Percentiles rank a stretch among this genome's conserved stretches.
Conservation (phyloP, 352 stramenopile genomes). For the Hyaloperonospora arabidopsidis region DNA sequence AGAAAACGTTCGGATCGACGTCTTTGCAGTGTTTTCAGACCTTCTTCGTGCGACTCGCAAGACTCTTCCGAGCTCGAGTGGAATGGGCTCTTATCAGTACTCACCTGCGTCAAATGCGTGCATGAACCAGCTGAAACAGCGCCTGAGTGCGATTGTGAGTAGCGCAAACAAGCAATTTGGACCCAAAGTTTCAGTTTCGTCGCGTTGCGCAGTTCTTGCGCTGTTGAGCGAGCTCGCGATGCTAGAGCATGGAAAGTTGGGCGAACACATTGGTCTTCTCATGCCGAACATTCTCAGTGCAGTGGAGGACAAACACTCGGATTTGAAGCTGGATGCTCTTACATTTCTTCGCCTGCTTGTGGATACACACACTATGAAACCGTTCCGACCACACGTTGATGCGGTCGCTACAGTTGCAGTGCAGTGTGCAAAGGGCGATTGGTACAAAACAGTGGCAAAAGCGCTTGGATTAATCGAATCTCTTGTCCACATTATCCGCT, state of each 20-base stretch:
- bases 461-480: slow-evolving; percentile 89
- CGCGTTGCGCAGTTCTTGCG: slow-evolving; percentile 72
- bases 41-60: slow-evolving; percentile 81
- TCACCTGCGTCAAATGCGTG: slow-evolving; percentile 36
- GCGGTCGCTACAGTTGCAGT: slow-evolving; percentile 85
- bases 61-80: slow-evolving; percentile 31
- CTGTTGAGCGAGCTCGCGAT: slow-evolving; percentile 82
- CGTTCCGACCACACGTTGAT: slow-evolving; percentile 75
- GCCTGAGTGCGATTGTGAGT: slow-evolving; percentile 61
- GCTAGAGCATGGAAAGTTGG: slow-evolving; percentile 65
- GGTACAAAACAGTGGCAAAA: slow-evolving; percentile 98
- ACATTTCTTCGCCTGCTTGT: slow-evolving; percentile 89
- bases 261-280: slow-evolving; percentile 56
- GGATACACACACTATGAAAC: slow-evolving; percentile 78
- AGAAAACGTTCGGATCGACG: slow-evolving; percentile 97
- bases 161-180: slow-evolving; percentile 79
- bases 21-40: slow-evolving; percentile 92
- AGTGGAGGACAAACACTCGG: slow-evolving; percentile 87
- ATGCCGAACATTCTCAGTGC: slow-evolving; percentile 82
- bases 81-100: slow-evolving; percentile 18
- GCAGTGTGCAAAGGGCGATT: slow-evolving; percentile 90
- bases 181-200: slow-evolving; percentile 65
- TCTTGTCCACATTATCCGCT: slow-evolving; percentile 79
- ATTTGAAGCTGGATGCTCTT: slow-evolving; percentile 94
- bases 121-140: slow-evolving; percentile 48